Conservation (phyloP, 1,284 basidiomycete species). For the Xanthoconium separans region DNA sequence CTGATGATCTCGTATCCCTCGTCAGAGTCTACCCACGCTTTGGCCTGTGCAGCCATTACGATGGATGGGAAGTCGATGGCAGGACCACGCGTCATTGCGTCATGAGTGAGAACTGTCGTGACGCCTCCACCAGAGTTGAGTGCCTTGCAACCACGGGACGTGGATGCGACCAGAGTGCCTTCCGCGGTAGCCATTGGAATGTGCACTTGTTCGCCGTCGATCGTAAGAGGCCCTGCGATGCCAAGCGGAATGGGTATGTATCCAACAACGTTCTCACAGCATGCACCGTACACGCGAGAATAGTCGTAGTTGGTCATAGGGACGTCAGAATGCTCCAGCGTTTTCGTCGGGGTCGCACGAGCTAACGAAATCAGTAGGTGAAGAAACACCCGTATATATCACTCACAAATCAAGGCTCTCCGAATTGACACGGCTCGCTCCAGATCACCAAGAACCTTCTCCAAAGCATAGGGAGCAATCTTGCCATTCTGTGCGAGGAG, state of each 20-base stretch:
- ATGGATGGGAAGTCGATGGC: slow-evolving; percentile 94
- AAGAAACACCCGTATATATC: neutral
- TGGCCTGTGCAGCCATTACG: slow-evolving; percentile 77
- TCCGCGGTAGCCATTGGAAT: slow-evolving; percentile 99
- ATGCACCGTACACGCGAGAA: slow-evolving; percentile 91
- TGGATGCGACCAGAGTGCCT: slow-evolving; percentile 96
- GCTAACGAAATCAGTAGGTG: slow-evolving; percentile 45
- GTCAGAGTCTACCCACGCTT: slow-evolving; percentile 86
- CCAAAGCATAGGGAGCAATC: slow-evolving; percentile 91
- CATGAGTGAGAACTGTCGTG: slow-evolving; percentile 88
- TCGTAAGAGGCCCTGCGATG: slow-evolving; percentile 92
- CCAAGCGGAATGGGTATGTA: slow-evolving; percentile 97
- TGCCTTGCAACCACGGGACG: slow-evolving; percentile 97
- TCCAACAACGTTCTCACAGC: slow-evolving; percentile 99
- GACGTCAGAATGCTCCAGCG: slow-evolving; percentile 81
- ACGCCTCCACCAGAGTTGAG: slow-evolving; percentile 96
- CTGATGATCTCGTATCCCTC: slow-evolving; percentile 81
- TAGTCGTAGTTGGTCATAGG: slow-evolving; percentile 93
- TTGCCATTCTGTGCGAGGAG: slow-evolving; percentile 89
- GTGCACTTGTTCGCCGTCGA: slow-evolving; percentile 85
- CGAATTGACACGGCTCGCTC: slow-evolving; percentile 88
- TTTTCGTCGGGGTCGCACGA: slow-evolving; percentile 82
- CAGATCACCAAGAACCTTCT: slow-evolving; percentile 87
- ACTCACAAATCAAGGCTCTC: slow-evolving; percentile 87
- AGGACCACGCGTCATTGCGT: slow-evolving; percentile 98